Evolutionary conservation across 2,329 filamentous ascomycete species (phyloP), one percentile per base, ranked within the genome.

Genomic region (Colletotrichum orbiculare): DNA sequence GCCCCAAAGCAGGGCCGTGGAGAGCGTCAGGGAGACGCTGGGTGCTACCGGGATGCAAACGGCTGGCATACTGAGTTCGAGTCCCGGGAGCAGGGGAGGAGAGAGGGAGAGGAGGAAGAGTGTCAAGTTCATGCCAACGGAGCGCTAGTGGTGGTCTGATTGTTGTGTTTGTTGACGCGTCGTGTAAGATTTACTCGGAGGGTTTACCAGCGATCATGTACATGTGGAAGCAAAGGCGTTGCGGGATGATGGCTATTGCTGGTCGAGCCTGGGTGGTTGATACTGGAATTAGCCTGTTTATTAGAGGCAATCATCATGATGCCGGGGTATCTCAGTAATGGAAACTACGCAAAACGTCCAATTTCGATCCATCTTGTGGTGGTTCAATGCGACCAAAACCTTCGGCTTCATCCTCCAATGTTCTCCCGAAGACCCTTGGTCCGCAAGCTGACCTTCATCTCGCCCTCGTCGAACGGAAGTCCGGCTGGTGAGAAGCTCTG

Each of bases 31-130:
- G 2, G 87, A 88, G 69, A 77, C 83, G 2, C 74, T 88, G 12
- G 78, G 25, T 25, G 25, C 78, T 49, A 76, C 73, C 50, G 68
- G 71, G 12, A 37, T 25, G 4, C 35, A 42, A 9, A 58, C n/a
- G 6, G 13, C 42, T 15, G 58, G 74, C 0, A 81, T 85, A 2
- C 69, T 86, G 4, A 84, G 84, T 68, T 83, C 83, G 0, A 87
- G 84, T 58, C 84, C 84, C 1, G 82, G 81, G 2, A 70, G 77
- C 58, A 69, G 72, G 4, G 70, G 73, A 4, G 74, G 69, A 1
- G 83, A 85, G 50, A 75, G 85, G 63, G 87, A 89, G 72, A 79
- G 86, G 68, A 81, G 86, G 72, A 89, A 89, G 81, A 89, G 86
- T 68, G 87, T 90, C 70, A 90, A 89, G 77, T 87, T 89, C 75